These are phyloP conservation scores for Edaphochlamys debaryana DNA, from an alignment of 139 green algal species.

Conservation along the genomic window DNA sequence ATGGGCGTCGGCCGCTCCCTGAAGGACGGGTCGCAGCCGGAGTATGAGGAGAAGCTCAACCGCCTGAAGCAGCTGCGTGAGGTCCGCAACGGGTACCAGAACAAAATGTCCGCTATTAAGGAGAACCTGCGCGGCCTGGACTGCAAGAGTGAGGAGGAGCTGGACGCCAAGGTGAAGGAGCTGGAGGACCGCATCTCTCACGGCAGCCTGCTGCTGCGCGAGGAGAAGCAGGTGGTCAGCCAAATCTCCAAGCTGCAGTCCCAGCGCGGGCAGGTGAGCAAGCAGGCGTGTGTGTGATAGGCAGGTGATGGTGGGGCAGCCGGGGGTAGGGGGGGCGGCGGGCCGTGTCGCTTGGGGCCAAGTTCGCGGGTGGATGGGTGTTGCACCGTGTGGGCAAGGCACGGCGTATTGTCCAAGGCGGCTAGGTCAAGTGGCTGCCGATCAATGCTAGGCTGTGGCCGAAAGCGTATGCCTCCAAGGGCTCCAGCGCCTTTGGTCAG, in stretches of 20 bases:
- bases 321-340: too few species aligned
- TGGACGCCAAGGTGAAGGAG: constrained; percentile 61
- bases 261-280: constrained; percentile 35
- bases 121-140: constrained; percentile 53
- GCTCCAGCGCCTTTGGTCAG: too few species aligned
- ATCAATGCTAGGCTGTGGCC: too few species aligned
- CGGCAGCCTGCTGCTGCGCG: constrained; percentile 49
- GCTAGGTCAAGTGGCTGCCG: too few species aligned
- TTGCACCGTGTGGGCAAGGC: too few species aligned
- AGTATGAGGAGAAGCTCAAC: constrained; percentile 69
- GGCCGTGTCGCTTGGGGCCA: too few species aligned
- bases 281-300: too few species aligned
- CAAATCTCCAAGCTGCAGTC: constrained; percentile 53
- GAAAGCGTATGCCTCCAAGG: too few species aligned
- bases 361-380: too few species aligned
- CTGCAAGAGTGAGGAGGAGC: constrained; percentile 58
- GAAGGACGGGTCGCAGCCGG: constrained; percentile 56
- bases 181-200: constrained; percentile 59
- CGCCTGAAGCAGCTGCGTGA: constrained; percentile 58
- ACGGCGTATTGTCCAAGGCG: too few species aligned
- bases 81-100: constrained; percentile 32
- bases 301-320: too few species aligned
- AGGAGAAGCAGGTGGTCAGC: constrained; percentile 61
- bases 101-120: constrained; percentile 31
- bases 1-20: constrained; percentile 50